A percentile compares a stretch with the other conserved stretches of the same genome.
phyloP scores from a whole-genome alignment of 352 stramenopile species.

The Thraustochytrium sp. region DNA sequence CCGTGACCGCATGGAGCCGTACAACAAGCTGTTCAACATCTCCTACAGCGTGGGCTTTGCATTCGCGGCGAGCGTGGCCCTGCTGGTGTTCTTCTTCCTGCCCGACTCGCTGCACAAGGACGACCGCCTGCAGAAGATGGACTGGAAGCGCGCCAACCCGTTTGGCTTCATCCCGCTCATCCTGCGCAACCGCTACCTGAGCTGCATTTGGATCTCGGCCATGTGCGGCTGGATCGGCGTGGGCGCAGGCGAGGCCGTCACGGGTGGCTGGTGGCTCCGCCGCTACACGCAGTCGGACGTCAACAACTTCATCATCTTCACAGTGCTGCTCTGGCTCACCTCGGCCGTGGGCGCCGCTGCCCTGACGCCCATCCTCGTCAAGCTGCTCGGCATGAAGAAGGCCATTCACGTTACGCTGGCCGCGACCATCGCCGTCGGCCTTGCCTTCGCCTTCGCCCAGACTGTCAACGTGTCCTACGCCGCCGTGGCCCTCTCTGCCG shows the following conservation, averaged over 20 bases:
- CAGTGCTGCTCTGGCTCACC: conserved; percentile 16
- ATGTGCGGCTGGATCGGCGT: conserved; percentile 28
- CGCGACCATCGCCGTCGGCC: conserved; percentile 13
- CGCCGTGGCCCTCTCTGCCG: conserved; percentile 28
- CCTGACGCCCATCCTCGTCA: conserved; percentile 36
- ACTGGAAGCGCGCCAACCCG: conserved; percentile 43
- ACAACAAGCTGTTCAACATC: conserved; percentile 44
- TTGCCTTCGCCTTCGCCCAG: conserved; percentile 34
- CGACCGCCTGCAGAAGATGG: conserved; percentile 25
- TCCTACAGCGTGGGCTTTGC: conserved; percentile 20
- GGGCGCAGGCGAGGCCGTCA: conserved; percentile 25
- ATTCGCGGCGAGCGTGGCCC: not conserved
- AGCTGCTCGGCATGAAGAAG: conserved; percentile 33
- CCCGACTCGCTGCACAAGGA: conserved; percentile 42
- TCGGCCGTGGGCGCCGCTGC: conserved; percentile 29
- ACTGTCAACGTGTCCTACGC: conserved; percentile 41
- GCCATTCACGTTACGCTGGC: conserved; percentile 23
- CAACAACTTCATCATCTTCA: conserved; percentile 36
- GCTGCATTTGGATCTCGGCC: conserved; percentile 28
- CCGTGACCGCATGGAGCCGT: not conserved
- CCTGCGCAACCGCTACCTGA: not conserved
- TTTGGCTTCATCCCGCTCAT: conserved; percentile 40
- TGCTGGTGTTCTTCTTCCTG: conserved; percentile 31
- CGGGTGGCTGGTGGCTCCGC: conserved; percentile 43
- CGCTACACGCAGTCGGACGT: conserved; percentile 35